Evolutionary conservation across 495 filamentous ascomycete genomes (phyloP), one percentile per base, ranked within the genome.

Genomic region (Podospora pseudopauciseta): DNA sequence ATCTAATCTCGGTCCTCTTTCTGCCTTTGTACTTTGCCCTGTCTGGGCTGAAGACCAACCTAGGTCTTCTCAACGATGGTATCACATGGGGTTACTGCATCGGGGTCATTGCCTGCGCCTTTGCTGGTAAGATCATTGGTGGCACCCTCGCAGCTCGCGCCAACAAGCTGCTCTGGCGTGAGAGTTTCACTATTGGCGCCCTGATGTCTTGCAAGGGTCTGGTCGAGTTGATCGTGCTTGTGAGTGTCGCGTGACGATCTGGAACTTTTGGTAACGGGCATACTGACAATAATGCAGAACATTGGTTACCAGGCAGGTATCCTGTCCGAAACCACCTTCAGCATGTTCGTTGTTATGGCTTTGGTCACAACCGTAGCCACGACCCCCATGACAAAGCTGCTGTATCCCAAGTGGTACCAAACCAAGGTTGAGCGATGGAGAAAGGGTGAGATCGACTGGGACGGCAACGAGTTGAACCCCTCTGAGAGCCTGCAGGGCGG

Each of bases 271-370:
- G 30, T 28, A 49, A 49, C 66, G 64, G 23, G 23, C 1, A 23
- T 23, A 23, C 76, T 71, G 81, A 70, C 49, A 82, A 59, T 26
- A 39, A 55, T 39, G 1, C 67, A 96, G 91, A 99, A 99, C 72
- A 97, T 99, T 73, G 95, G 95, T 27, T 85, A 95, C 18, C 91
- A 96, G 85, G 95, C 95, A 26, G 89, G 89, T 63, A 97, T 99
- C 69, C 80, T 99, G 32, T 94, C 91, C 62, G 84, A 86, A 27
- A 86, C 88, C 30, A 97, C 95, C 0, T 99, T 99, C 76, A 99
- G 94, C 39, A 97, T 99, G 67, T 99, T 99, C 65, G 95, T 99
- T n/a, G 92, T 97, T 69, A 97, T 98, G 86, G 94, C 95, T 39
- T 82, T 98, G 9, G 86, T 97, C 54, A 97, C 94, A 2, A 99